Base-by-base conservation (phyloP, 352 stramenopile species). In the Phytophthora ohioensis region DNA sequence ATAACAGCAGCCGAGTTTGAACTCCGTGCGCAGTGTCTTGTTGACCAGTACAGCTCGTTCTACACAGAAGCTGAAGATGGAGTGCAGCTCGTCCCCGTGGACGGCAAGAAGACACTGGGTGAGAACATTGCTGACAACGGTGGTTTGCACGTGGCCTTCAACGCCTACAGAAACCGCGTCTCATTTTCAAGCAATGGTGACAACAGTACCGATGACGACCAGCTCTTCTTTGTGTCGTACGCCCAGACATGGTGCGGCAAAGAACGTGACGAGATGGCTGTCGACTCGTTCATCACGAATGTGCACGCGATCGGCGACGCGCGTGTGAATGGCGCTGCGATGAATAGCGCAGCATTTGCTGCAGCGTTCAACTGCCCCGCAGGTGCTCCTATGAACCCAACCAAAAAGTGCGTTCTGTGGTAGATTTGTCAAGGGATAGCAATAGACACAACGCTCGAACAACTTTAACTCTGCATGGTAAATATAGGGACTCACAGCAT, bases 41-140 rank as follows among this genome's bases (percentile, higher is more conserved):
- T 71, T 17, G 72, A 85, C 31, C 75, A 92, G 68, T 92, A 92
- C 74, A 79, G 60, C 34, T 43, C 46, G 0, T 87, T 89, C 42
- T 65, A 64, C 3, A 82, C 81, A 6, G 58, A 64, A 43, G 64
- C 74, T 3, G 70, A 83, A 39, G 51, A 75, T 47, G 77, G 73
- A 42, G 32, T 56, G 11, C 12, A 75, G 8, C 52, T 92, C 0
- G 78, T 79, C 12, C 73, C 78, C 10, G 84, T 92, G 11, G 73
- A 93, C 52, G 87, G 87, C 11, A 76, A 79, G 46, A 68, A 82
- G 42, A 95, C 87, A 10, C 68, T 95, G 17, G 75, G 81, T 7
- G 85, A 95, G 59, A 93, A 91, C 57, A 92, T 93, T 47, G 87
- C 87, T 41, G 87, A 95, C 66, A 88, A 91, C 41, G 87, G 85